Evolutionary conservation across 768 basidiomycete genomes (phyloP), one percentile per base, ranked within the genome.

Genomic region (Russula virescens): DNA sequence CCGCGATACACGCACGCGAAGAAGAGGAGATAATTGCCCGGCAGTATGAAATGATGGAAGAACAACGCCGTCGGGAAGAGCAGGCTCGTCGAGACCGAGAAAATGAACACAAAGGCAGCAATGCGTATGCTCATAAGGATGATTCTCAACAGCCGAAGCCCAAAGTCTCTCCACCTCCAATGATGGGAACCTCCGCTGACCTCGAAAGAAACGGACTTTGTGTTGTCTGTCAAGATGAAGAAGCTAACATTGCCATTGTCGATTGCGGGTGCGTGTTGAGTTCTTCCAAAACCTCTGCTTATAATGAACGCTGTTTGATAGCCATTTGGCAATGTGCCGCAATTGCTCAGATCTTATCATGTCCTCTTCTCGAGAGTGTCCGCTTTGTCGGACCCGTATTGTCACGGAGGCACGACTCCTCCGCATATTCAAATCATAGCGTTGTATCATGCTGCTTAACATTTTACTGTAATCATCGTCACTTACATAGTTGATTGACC

Each of bases 221-320:
- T 71, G 91, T 96, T 0, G 82, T 97, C 11, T 97, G 94, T 70
- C 94, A 95, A 70, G 94, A 97, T 65, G 90, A 94, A 62, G 94
- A 96, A 66, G 94, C 94, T 0, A 94, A 89, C 67, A 90, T 97
- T 61, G 94, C 93, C 2, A 85, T 94, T 58, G 89, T 96, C 14
- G 94, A 97, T 73, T 97, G 94, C 82, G 94, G 94, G 88, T 91
- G 72, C 48, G 87, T 82, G 1, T 18, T 11, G 26, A 25, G n/a
- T 21, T 8, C 46, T 54, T 42, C 48, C 13, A 26, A 55, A 5
- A 5, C 18, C 19, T 42, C n/a, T 23, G 21, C 28, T 5, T 9
- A 18, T n/a, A 16, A 31, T 10, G 40, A 26, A 55, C 40, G 28
- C 5, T 45, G 16, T 63, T 63, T 43, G 26, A 7, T 66, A 91